These are phyloP conservation scores for Penicillium concentricum DNA, from an alignment of 2,329 filamentous ascomycete genomes.

Conservation along the genomic window DNA sequence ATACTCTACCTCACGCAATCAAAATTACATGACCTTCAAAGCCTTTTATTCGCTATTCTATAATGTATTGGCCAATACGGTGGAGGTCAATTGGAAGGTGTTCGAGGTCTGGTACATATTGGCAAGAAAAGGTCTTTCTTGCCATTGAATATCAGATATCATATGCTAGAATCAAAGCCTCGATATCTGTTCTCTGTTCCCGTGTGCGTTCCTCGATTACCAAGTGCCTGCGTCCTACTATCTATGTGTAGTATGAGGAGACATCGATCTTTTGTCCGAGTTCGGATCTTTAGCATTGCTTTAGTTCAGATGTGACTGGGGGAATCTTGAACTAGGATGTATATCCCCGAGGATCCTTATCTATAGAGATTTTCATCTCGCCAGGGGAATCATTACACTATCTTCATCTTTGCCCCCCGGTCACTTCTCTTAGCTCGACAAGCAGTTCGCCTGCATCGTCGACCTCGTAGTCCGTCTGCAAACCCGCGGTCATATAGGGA, in stretches of 20 bases:
- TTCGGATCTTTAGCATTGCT: no score
- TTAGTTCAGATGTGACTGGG: neutral
- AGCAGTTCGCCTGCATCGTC: no score
- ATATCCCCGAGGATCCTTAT: no score
- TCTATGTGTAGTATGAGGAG: neutral
- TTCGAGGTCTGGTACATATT: neutral
- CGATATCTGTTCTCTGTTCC: neutral
- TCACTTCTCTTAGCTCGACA: no score
- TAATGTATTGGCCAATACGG: neutral
- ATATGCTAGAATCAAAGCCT: neutral
- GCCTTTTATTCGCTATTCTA: constrained; percentile 3
- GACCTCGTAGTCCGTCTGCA: no score
- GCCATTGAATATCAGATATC: neutral
- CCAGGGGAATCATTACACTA: no score
- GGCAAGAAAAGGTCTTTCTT: neutral
- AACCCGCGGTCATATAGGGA: no score
- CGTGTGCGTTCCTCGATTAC: neutral
- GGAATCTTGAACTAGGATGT: neutral
- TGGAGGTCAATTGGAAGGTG: neutral
- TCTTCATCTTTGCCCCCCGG: no score
- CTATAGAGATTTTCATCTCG: no score
- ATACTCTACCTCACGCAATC: constrained; percentile 39
- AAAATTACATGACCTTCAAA: constrained; percentile 34
- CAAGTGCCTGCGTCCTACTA: neutral
- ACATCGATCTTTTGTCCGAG: neutral